Evolutionary conservation across 768 basidiomycete species (phyloP).

Genomic region (Serendipita sp.): DNA sequence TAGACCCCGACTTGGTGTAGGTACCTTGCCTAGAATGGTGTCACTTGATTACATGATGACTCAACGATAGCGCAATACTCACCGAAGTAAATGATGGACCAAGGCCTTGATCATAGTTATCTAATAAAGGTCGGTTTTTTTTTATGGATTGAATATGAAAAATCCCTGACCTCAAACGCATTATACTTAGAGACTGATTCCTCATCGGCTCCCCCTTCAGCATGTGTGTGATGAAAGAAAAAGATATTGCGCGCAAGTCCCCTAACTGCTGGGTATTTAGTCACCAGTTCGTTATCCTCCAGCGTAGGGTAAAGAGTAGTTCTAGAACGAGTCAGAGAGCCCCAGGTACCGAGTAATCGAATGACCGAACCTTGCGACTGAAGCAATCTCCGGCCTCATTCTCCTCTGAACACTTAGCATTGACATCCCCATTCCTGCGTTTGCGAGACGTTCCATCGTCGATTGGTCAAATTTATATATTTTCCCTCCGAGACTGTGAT

Average conservation of each 20-base stretch:
- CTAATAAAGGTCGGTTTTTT: constrained; percentile 23
- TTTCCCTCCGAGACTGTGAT: constrained; percentile 37
- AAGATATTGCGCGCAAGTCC: constrained; percentile 51
- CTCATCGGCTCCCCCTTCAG: constrained; percentile 42
- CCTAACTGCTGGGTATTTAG: constrained; percentile 45
- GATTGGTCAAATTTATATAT: constrained; percentile 57
- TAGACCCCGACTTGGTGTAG: constrained; percentile 32
- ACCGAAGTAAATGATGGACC: constrained; percentile 35
- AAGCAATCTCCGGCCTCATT: constrained; percentile 58
- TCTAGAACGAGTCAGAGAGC: constrained; percentile 18
- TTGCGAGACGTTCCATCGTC: constrained; percentile 53
- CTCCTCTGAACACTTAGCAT: constrained; percentile 55
- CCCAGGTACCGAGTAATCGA: neutral
- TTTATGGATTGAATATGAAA: constrained; percentile 30
- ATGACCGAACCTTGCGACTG: constrained; percentile 34
- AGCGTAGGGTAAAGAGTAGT: constrained; percentile 46
- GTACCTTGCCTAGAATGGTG: constrained; percentile 27
- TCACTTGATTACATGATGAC: neutral
- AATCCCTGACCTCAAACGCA: constrained; percentile 42
- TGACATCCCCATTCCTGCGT: constrained; percentile 44
- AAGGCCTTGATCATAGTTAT: constrained; percentile 36
- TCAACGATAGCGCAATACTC: neutral
- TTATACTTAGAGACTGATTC: constrained; percentile 57
- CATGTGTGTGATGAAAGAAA: constrained; percentile 48
- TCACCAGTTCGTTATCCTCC: constrained; percentile 32